These are phyloP conservation scores for Mucor circinelloides DNA, from an alignment of 371 early-diverging fungal species.

Conservation along the genomic window DNA sequence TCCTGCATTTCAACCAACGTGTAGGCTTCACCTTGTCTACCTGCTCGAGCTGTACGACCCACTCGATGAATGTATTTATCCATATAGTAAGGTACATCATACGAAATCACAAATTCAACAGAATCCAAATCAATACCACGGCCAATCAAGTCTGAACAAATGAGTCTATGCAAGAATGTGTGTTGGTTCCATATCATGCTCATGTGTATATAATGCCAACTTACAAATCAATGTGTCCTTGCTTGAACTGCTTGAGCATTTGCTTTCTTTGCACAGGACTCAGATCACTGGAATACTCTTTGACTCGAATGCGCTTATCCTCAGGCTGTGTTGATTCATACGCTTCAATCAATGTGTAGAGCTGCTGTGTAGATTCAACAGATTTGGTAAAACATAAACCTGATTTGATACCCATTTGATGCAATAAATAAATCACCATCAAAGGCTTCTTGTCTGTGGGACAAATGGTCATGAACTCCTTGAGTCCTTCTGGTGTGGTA, in stretches of 20 bases:
- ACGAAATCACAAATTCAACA: constrained; percentile 89
- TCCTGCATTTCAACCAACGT: constrained; percentile 89
- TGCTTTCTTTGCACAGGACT: constrained; percentile 62
- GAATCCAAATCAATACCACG: constrained; percentile 95
- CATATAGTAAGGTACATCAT: constrained; percentile 87
- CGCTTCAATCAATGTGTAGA: constrained; percentile 69
- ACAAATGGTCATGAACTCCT: constrained; percentile 72
- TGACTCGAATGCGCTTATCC: constrained; percentile 50
- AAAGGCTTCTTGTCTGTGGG: constrained; percentile 72
- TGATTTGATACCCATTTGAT: constrained; percentile 61
- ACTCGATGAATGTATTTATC: constrained; percentile 97
- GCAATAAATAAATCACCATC: constrained; percentile 76
- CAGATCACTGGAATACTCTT: constrained; percentile 88
- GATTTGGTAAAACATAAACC: constrained; percentile 89
- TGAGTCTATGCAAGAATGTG: constrained; percentile 50
- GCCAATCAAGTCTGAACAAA: constrained; percentile 93
- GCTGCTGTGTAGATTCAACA: constrained; percentile 82
- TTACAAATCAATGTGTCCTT: constrained; percentile 68
- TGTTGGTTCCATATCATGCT: not conserved
- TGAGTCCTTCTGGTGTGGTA: constrained; percentile 66
- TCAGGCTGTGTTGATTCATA: constrained; percentile 45
- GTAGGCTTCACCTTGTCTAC: constrained; percentile 86
- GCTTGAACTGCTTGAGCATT: constrained; percentile 71
- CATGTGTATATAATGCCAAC: constrained; percentile 1
- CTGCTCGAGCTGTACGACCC: constrained; percentile 98